These are phyloP conservation scores for Knufia fluminis DNA, from an alignment of 2,329 filamentous ascomycete genomes.

Conservation along the genomic window DNA sequence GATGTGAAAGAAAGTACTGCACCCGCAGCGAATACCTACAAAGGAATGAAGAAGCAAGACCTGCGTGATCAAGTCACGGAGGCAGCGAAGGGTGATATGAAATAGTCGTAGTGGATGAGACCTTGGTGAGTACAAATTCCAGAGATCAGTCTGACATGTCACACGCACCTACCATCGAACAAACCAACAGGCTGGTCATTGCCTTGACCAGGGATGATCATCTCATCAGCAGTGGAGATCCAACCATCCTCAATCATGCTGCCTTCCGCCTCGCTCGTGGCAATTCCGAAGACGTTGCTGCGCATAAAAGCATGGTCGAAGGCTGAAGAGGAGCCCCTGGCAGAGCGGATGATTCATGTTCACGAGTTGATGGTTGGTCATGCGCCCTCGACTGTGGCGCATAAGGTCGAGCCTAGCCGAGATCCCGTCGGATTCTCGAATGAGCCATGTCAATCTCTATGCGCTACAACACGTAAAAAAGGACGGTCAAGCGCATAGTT, in stretches of 20 bases:
- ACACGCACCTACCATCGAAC: constrained; percentile 2
- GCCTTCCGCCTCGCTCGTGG: neutral
- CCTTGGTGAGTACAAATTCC: constrained; percentile 1
- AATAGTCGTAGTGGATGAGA: neutral
- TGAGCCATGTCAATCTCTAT: neutral
- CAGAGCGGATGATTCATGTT: neutral
- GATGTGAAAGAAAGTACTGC: neutral
- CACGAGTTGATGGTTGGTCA: neutral
- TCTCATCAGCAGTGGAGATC: constrained; percentile 1
- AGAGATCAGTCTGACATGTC: constrained; percentile 8
- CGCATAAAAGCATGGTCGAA: neutral
- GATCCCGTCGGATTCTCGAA: neutral
- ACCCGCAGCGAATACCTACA: neutral
- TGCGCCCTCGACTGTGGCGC: constrained; percentile 1
- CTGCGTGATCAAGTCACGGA: neutral
- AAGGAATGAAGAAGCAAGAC: neutral
- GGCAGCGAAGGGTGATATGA: neutral
- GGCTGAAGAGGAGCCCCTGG: neutral
- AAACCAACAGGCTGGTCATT: neutral
- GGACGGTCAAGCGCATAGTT: neutral
- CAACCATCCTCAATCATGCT: constrained; percentile 11
- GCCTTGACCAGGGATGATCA: neutral
- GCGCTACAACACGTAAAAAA: constrained; percentile 5
- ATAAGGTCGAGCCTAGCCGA: neutral
- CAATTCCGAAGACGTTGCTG: neutral